A percentile compares a stretch with the other conserved stretches of the same genome.
Conservation (phyloP, 2,329 filamentous ascomycete genomes). For the Trichocomaceae sp. region DNA sequence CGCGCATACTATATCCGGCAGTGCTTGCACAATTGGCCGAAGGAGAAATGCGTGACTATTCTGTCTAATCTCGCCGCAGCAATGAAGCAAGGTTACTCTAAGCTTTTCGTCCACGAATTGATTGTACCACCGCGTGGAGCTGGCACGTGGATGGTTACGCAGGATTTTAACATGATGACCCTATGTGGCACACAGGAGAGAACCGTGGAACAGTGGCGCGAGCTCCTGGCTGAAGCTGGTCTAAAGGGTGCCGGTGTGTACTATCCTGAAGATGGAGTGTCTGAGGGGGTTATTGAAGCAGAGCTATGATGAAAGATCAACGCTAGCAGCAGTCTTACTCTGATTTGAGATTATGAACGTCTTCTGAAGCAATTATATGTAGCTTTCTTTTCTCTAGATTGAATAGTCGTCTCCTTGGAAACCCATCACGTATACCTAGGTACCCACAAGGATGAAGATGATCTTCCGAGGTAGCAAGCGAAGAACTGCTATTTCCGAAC, state of each 20-base stretch:
- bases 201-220: neutral
- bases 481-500: too few species aligned
- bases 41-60: slow-evolving; percentile 18
- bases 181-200: slow-evolving; percentile 25
- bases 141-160: slow-evolving; percentile 21
- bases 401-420: too few species aligned
- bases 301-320: too few species aligned
- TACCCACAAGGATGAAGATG: too few species aligned
- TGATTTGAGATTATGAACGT: too few species aligned
- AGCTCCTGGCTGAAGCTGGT: neutral
- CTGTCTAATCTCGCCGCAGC: neutral
- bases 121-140: slow-evolving; percentile 15
- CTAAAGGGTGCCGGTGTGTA: neutral
- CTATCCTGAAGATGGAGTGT: neutral
- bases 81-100: slow-evolving; percentile 3
- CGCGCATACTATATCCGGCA: slow-evolving; percentile 22
- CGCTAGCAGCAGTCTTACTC: too few species aligned
- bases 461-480: too few species aligned
- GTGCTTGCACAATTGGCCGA: slow-evolving; percentile 21
- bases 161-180: slow-evolving; percentile 35
- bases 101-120: neutral
- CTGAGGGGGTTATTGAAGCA: neutral
- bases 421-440: too few species aligned
- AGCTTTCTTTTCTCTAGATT: too few species aligned
- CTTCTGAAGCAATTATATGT: too few species aligned